A percentile compares a stretch with the other conserved stretches of the same genome.
Conservation (phyloP, 2,329 filamentous ascomycete species). For the Leptographium procerum region DNA sequence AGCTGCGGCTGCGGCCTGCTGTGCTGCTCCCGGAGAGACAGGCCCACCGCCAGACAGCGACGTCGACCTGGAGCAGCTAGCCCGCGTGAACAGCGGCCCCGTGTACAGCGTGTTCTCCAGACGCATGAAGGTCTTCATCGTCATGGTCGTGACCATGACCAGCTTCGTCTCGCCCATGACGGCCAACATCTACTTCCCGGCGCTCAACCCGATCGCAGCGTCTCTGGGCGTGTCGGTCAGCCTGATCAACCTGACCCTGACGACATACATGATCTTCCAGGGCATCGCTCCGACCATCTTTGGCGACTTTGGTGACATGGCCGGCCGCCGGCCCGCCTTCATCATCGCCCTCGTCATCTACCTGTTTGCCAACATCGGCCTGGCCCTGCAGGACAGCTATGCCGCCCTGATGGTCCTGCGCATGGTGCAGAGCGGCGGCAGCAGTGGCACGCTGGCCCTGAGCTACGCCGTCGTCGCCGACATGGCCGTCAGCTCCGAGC, state of each 20-base stretch:
- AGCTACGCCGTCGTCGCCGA: slow-evolving; percentile 63
- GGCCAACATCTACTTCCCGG: slow-evolving; percentile 45
- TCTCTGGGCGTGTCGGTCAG: slow-evolving; percentile 26
- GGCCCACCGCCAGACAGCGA: not conserved
- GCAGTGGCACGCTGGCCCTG: slow-evolving; percentile 59
- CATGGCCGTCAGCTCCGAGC: slow-evolving; percentile 54
- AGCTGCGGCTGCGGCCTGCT: not conserved
- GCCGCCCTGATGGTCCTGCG: slow-evolving; percentile 48
- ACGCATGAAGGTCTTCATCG: slow-evolving; percentile 38
- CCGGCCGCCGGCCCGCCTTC: slow-evolving; percentile 50
- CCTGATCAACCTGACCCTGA: slow-evolving; percentile 39
- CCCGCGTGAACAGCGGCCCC: slow-evolving; percentile 25
- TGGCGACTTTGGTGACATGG: slow-evolving; percentile 49
- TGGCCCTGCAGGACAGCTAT: slow-evolving; percentile 47
- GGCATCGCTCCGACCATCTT: slow-evolving; percentile 49
- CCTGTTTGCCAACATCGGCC: slow-evolving; percentile 45
- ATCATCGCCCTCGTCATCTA: slow-evolving; percentile 47
- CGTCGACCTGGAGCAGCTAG: slow-evolving; percentile 22
- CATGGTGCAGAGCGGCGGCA: slow-evolving; percentile 52
- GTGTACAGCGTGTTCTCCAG: slow-evolving; percentile 29
- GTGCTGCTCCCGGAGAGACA: not conserved
- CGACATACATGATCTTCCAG: slow-evolving; percentile 54
- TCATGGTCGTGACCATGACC: slow-evolving; percentile 38
- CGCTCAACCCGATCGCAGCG: slow-evolving; percentile 25
- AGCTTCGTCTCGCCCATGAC: slow-evolving; percentile 47